Percentiles rank a stretch among this genome's conserved stretches.
These are phyloP conservation scores for Penicillium capsulatum DNA, from an alignment of 2,329 filamentous ascomycete genomes.

Conservation along the genomic window DNA sequence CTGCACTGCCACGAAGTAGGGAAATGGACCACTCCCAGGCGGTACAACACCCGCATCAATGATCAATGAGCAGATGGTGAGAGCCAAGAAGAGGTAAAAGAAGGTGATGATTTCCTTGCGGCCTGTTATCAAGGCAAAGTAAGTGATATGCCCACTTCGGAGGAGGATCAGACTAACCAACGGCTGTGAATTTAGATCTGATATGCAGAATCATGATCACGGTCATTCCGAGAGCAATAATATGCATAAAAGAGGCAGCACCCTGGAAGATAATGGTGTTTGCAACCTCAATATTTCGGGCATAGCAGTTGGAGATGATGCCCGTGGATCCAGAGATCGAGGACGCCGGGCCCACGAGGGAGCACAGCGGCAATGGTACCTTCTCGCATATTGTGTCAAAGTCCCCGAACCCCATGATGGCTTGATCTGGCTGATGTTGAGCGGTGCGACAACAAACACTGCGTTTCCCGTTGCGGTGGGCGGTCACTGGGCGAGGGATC, in stretches of 20 bases:
- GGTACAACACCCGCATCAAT: slow-evolving; percentile 91
- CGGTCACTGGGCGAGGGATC: slow-evolving; percentile 21
- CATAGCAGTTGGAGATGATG: slow-evolving; percentile 87
- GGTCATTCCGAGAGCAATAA: slow-evolving; percentile 84
- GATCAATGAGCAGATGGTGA: slow-evolving; percentile 82
- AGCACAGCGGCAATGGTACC: slow-evolving; percentile 81
- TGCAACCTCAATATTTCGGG: slow-evolving; percentile 88
- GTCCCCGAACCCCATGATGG: slow-evolving; percentile 81
- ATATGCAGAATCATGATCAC: slow-evolving; percentile 97
- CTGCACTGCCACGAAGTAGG: slow-evolving; percentile 88
- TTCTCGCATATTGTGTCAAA: slow-evolving; percentile 82
- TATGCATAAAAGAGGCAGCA: slow-evolving; percentile 87
- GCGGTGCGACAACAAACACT: slow-evolving; percentile 17
- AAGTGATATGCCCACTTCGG: slow-evolving; percentile 5
- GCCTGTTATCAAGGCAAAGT: slow-evolving; percentile 40
- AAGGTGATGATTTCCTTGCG: slow-evolving; percentile 76
- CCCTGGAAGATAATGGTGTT: slow-evolving; percentile 99
- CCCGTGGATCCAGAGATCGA: slow-evolving; percentile 65
- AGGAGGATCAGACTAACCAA: slow-evolving; percentile 58
- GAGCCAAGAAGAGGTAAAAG: slow-evolving; percentile 93
- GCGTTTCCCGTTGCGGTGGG: slow-evolving; percentile 21
- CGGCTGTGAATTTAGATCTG: slow-evolving; percentile 94
- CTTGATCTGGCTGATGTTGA: slow-evolving; percentile 7
- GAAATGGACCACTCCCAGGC: slow-evolving; percentile 72
- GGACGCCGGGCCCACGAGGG: slow-evolving; percentile 67